Evolutionary conservation across 2,329 filamentous ascomycete genomes (phyloP).

Genomic region (Exophiala dermatitidis): DNA sequence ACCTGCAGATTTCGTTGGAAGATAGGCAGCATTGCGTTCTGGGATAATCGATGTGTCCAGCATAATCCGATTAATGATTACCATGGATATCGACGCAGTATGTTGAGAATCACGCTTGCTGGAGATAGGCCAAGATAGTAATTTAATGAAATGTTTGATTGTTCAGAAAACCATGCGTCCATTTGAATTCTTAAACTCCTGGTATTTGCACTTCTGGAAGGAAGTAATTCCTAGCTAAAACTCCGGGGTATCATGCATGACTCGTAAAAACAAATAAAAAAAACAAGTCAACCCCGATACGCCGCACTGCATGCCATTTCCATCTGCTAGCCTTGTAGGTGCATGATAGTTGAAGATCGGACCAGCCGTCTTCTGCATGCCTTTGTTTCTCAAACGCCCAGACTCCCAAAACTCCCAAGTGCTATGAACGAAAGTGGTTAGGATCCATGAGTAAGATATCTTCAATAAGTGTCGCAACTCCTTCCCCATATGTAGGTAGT

Average conservation of each 20-base stretch:
- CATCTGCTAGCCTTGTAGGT: background rate
- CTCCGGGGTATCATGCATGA: too few species aligned
- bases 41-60: conserved; percentile 41
- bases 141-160: background rate
- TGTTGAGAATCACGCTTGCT: conserved; percentile 22
- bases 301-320: background rate
- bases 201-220: too few species aligned
- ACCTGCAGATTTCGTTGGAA: conserved; percentile 44
- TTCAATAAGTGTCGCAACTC: too few species aligned
- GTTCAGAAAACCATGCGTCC: too few species aligned
- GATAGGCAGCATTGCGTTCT: conserved; percentile 45
- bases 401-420: background rate
- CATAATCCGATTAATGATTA: conserved; percentile 26
- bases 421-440: background rate
- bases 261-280: too few species aligned
- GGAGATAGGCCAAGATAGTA: conserved; percentile 20
- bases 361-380: conserved; percentile 1
- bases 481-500: too few species aligned
- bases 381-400: background rate
- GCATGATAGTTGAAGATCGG: background rate
- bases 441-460: background rate
- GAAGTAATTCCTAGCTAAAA: too few species aligned
- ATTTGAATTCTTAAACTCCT: too few species aligned
- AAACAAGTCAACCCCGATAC: too few species aligned
- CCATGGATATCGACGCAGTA: conserved; percentile 21